Conservation (phyloP, 495 filamentous ascomycete genomes). For the Penicillium canescens region DNA sequence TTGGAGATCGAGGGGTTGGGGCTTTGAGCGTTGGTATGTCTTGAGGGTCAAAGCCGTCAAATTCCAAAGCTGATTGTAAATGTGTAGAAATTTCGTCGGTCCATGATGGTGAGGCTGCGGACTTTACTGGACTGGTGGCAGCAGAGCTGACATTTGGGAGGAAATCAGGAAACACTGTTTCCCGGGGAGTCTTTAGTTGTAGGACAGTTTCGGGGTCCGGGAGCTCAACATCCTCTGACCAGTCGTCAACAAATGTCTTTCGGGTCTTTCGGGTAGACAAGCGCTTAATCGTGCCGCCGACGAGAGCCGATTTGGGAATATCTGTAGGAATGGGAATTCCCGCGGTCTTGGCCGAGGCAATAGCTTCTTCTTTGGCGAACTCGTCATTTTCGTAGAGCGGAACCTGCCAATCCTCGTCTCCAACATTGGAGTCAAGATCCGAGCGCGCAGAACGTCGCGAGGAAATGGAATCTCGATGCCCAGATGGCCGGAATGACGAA, state of each 20-base stretch:
- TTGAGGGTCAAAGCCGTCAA: constrained; percentile 60
- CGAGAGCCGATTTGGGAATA: constrained; percentile 88
- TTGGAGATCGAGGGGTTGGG: constrained; percentile 55
- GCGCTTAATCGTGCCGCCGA: constrained; percentile 92
- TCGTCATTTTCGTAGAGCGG: constrained; percentile 78
- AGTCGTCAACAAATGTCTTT: constrained; percentile 79
- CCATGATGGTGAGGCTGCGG: constrained; percentile 31
- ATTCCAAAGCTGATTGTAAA: constrained; percentile 35
- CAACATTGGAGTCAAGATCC: constrained; percentile 71
- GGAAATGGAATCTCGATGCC: constrained; percentile 72
- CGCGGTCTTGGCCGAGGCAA: constrained; percentile 80
- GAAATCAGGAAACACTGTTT: constrained; percentile 64
- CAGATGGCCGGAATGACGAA: constrained; percentile 50
- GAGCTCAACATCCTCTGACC: constrained; percentile 87
- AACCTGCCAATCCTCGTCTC: constrained; percentile 84
- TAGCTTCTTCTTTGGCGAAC: constrained; percentile 74
- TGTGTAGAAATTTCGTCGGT: constrained; percentile 27
- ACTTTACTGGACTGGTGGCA: constrained; percentile 41
- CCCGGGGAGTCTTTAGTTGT: constrained; percentile 61
- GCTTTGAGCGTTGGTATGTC: constrained; percentile 71
- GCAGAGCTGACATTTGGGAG: constrained; percentile 62
- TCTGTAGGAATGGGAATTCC: constrained; percentile 90
- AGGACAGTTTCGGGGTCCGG: constrained; percentile 60
- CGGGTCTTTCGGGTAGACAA: constrained; percentile 79
- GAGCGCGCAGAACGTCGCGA: constrained; percentile 77